These are phyloP conservation scores for Thielaviopsis musarum DNA, from an alignment of 2,329 filamentous ascomycete species.

Conservation along the genomic window DNA sequence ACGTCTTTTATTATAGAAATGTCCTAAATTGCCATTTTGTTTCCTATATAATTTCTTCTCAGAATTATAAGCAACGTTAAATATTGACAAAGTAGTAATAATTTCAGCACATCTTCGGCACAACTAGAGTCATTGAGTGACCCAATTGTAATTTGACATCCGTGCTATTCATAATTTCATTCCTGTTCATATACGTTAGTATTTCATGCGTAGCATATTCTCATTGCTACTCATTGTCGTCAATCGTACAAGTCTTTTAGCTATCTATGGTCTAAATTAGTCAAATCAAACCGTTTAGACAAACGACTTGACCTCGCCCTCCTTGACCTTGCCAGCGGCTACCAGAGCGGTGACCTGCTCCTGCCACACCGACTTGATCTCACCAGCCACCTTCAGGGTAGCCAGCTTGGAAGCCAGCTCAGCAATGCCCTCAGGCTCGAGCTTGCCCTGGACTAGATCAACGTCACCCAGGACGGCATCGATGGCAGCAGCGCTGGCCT, in stretches of 20 bases:
- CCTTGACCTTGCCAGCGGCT: conserved; percentile 70
- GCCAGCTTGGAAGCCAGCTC: conserved; percentile 65
- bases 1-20: background rate
- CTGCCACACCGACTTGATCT: conserved; percentile 73
- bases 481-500: conserved; percentile 58
- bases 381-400: conserved; percentile 58
- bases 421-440: conserved; percentile 82
- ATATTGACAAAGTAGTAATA: background rate
- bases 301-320: conserved; percentile 58
- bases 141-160: conserved; percentile 99
- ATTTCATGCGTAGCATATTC: background rate
- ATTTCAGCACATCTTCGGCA: conserved; percentile 99
- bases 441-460: conserved; percentile 71
- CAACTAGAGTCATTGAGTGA: conserved; percentile 71
- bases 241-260: background rate
- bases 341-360: conserved; percentile 65
- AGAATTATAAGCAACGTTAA: background rate
- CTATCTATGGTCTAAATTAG: conserved; percentile 18
- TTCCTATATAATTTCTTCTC: background rate
- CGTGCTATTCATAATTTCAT: conserved; percentile 43
- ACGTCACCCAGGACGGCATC: conserved; percentile 73
- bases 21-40: background rate
- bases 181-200: background rate
- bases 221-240: background rate
- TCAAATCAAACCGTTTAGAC: conserved; percentile 16